Conservation (phyloP, 2,329 filamentous ascomycete genomes). For the Beauveria varroae region DNA sequence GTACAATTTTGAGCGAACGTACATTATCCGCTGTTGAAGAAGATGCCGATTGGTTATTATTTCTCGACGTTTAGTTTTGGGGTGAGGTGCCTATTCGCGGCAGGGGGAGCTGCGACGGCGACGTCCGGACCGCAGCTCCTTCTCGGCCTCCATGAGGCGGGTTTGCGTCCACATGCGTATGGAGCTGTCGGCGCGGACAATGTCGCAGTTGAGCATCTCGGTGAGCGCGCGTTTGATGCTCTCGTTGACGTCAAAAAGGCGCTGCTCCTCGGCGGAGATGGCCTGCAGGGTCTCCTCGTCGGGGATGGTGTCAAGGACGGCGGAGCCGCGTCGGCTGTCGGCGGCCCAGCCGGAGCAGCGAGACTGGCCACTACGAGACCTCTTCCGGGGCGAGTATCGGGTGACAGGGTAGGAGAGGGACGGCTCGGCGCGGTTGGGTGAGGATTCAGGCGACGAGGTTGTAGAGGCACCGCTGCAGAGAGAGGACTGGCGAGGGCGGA, state of each 20-base stretch:
- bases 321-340: conserved; percentile 17
- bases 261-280: conserved; percentile 45
- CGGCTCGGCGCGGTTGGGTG: conserved; percentile 50
- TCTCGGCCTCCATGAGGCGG: conserved; percentile 53
- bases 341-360: conserved; percentile 28
- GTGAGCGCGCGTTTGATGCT: conserved; percentile 54
- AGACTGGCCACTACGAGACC: conserved; percentile 22
- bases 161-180: conserved; percentile 53
- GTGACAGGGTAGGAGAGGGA: conserved; percentile 40
- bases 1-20: not conserved
- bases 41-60: not conserved
- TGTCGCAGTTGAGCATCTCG: conserved; percentile 53
- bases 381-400: conserved; percentile 29
- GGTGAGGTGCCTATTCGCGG: conserved; percentile 8
- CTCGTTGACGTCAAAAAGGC: conserved; percentile 50
- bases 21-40: not conserved
- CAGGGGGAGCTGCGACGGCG: conserved; percentile 36
- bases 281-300: conserved; percentile 42
- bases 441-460: conserved; percentile 47
- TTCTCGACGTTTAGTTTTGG: not conserved
- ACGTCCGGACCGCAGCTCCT: conserved; percentile 46
- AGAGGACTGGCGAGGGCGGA: conserved; percentile 33
- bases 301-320: conserved; percentile 31
- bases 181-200: conserved; percentile 41
- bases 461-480: conserved; percentile 23